phyloP scores from a whole-genome alignment of 139 green algal genomes.

The Tetratostichococcus sp. region DNA sequence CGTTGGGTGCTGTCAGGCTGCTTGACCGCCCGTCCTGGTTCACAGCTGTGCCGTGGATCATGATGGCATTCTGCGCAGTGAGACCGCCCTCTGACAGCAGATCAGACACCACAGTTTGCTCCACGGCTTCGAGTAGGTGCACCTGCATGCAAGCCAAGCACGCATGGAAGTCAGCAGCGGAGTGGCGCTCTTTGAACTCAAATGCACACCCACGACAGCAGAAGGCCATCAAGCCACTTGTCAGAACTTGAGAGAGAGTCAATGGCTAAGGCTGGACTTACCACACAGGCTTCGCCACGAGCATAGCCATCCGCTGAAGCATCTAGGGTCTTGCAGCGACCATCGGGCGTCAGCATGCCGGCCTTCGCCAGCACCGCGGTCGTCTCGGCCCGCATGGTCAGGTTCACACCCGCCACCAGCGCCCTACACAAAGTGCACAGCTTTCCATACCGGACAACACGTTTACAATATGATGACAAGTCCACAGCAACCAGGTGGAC shows the following conservation, averaged over 20 bases:
- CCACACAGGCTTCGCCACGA: slow-evolving; percentile 57
- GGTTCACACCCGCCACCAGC: slow-evolving; percentile 34
- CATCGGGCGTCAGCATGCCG: slow-evolving; percentile 72
- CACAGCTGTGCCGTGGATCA: slow-evolving; percentile 58
- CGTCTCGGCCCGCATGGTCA: slow-evolving; percentile 33
- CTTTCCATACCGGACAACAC: no score
- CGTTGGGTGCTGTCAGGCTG: slow-evolving; percentile 57
- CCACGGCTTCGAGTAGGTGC: slow-evolving; percentile 18
- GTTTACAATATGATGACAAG: no score
- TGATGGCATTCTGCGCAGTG: neutral
- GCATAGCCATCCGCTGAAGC: slow-evolving; percentile 76
- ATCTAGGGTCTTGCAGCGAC: slow-evolving; percentile 81
- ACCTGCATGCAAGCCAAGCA: slow-evolving; percentile 1
- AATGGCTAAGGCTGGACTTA: no score
- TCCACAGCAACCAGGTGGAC: no score
- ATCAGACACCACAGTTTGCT: neutral
- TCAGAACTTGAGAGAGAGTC: no score
- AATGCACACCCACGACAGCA: no score
- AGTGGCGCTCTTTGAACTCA: no score
- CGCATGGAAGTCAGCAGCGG: no score
- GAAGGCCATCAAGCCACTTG: no score
- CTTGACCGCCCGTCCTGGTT: slow-evolving; percentile 89
- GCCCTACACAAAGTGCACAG: slow-evolving; percentile 8
- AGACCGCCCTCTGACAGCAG: neutral
- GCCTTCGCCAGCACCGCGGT: slow-evolving; percentile 39